These are phyloP conservation scores for Lodderomyces orthopsilosis DNA, from an alignment of 1,139 yeast genomes.

Conservation along the genomic window DNA sequence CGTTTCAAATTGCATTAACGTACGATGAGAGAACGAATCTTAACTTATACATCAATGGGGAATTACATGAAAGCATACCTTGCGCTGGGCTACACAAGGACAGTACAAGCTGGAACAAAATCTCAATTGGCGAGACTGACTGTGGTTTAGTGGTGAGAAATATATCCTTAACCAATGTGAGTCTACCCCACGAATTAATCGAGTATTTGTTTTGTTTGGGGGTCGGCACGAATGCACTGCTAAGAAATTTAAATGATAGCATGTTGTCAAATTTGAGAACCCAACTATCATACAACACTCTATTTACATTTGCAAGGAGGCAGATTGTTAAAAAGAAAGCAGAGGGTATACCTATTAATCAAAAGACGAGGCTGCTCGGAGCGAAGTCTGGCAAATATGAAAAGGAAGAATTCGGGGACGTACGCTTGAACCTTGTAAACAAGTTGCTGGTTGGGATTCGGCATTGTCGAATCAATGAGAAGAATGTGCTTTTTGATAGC, in stretches of 20 bases:
- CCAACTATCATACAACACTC: slow-evolving; percentile 27
- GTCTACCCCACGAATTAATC: slow-evolving; percentile 39
- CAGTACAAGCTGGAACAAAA: slow-evolving; percentile 36
- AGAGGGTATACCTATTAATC: slow-evolving; percentile 8
- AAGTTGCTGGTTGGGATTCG: not conserved
- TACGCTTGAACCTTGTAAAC: not conserved
- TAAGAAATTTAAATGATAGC: slow-evolving; percentile 21
- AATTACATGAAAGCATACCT: slow-evolving; percentile 45
- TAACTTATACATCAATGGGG: slow-evolving; percentile 41
- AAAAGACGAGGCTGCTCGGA: not conserved
- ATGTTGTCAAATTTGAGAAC: slow-evolving; percentile 28
- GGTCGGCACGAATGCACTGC: slow-evolving; percentile 38
- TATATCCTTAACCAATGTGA: slow-evolving; percentile 27
- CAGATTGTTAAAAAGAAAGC: slow-evolving; percentile 21
- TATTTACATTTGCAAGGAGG: slow-evolving; percentile 26
- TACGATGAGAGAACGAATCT: slow-evolving; percentile 38
- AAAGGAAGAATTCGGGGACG: not conserved
- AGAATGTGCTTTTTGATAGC: slow-evolving; percentile 32
- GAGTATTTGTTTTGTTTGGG: slow-evolving; percentile 37
- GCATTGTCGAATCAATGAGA: slow-evolving; percentile 17
- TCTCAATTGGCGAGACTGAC: slow-evolving; percentile 30
- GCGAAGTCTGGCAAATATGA: not conserved
- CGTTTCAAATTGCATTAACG: slow-evolving; percentile 34
- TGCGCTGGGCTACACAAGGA: slow-evolving; percentile 34
- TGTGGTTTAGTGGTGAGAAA: slow-evolving; percentile 35